Conservation (phyloP, 2,329 filamentous ascomycete species). For the Xylaria sp. region DNA sequence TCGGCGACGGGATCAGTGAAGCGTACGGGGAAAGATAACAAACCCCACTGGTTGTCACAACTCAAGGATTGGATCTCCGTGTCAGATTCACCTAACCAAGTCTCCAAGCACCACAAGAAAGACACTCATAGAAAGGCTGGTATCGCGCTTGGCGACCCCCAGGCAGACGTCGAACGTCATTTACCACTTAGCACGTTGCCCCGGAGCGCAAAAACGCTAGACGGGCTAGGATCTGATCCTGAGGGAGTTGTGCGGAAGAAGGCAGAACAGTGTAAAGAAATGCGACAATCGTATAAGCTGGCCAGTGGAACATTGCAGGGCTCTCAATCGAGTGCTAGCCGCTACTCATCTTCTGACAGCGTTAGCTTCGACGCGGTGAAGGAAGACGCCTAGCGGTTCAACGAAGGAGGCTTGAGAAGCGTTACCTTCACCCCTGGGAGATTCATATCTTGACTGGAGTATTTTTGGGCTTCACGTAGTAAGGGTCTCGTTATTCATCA, state of each 20-base stretch:
- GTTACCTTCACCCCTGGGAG: neutral
- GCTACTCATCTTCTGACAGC: constrained; percentile 32
- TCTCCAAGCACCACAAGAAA: constrained; percentile 50
- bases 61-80: constrained; percentile 53
- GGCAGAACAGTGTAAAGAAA: constrained; percentile 37
- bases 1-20: constrained; percentile 22
- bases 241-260: constrained; percentile 47
- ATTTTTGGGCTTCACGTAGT: neutral
- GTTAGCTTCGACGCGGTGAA: constrained; percentile 14
- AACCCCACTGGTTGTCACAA: constrained; percentile 44
- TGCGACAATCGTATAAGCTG: constrained; percentile 31
- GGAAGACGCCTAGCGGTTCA: constrained; percentile 2
- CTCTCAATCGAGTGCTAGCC: constrained; percentile 31
- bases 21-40: constrained; percentile 35
- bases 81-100: constrained; percentile 54
- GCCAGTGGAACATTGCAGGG: constrained; percentile 14
- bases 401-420: neutral
- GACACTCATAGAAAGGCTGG: constrained; percentile 48
- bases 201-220: constrained; percentile 49
- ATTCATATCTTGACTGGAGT: neutral
- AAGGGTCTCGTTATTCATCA: neutral
- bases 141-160: constrained; percentile 46
- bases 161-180: constrained; percentile 50
- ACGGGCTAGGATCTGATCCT: constrained; percentile 46
- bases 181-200: constrained; percentile 50